Evolutionary conservation across 148 eudicot genomes (phyloP), one percentile per base, ranked within the genome.

Genomic region (Vaccinium macrocarpon): DNA sequence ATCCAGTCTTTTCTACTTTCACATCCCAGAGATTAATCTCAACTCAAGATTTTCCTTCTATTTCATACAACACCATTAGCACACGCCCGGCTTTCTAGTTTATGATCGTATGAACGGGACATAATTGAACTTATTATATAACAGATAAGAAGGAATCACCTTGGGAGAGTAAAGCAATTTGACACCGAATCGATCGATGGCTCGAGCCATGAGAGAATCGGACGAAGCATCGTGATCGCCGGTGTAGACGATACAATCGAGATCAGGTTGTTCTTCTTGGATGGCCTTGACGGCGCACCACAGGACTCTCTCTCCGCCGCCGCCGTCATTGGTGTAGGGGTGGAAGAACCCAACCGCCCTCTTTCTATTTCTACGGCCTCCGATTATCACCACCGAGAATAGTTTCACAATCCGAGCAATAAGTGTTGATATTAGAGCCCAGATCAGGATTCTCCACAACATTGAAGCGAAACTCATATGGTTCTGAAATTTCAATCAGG

Each of bases 201-300:
- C 96, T 0, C 98, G 97, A 82, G 89, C 84, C 50, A 87, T 61
- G 52, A 97, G 90, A 18, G 85, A 83, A 0, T 89, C 57, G 14
- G 99, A 91, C 5, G 98, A 89, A 81, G 99, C 89, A 82, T 97
- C 98, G 72, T 92, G 98, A 89, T 97, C 99, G 2, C 98, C 99
- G 53, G 99, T 95, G 85, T 90, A 97, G 82, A 97, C 73, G 1
- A 89, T 72, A 70, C 92, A 91, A 23, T 88, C 91, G 27, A 97
- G 93, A 80, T 94, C 87, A 2, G 98, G 92, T 0, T 53, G 79
- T 79, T 91, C 90, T 19, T 97, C 98, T 81, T 97, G 98, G 13
- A 97, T 84, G 35, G 93, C 98, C 85, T 93, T 95, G 51, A 97
- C 95, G 53, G 99, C 98, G 68, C 99, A 97, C 99, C 99, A 97